These are phyloP conservation scores for Misopates orontium DNA, from an alignment of 257 asterid species.

Conservation along the genomic window DNA sequence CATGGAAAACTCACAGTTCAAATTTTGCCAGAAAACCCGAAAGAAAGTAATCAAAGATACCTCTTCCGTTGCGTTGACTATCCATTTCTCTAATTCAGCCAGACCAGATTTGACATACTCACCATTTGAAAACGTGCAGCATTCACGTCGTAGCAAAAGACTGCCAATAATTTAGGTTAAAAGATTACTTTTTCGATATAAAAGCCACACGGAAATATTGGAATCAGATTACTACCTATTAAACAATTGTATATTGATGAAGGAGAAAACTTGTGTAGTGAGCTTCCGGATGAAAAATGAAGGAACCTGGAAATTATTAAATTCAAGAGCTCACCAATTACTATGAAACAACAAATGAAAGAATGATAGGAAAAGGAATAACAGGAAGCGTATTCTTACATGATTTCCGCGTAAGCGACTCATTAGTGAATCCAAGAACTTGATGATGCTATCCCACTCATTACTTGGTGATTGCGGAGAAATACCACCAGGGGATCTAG, in stretches of 20 bases:
- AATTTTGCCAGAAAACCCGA: constrained; percentile 19
- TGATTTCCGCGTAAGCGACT: constrained; percentile 70
- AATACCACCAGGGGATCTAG: constrained; percentile 79
- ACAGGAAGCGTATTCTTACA: constrained; percentile 38
- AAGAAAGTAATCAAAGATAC: constrained; percentile 38
- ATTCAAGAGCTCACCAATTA: constrained; percentile 3
- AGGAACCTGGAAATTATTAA: constrained; percentile 67
- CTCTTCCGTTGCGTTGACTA: constrained; percentile 85
- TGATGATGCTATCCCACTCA: constrained; percentile 95
- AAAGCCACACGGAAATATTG: background rate
- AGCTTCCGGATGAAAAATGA: constrained; percentile 98
- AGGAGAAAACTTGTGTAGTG: constrained; percentile 90
- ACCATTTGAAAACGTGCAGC: constrained; percentile 97
- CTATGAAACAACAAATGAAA: constrained; percentile 7
- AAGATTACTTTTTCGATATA: background rate
- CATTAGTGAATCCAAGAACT: constrained; percentile 86
- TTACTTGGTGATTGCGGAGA: constrained; percentile 76
- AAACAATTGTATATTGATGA: constrained; percentile 90
- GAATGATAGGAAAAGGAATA: background rate
- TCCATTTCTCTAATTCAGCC: constrained; percentile 98
- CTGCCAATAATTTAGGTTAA: constrained; percentile 40
- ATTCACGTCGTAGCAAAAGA: constrained; percentile 95
- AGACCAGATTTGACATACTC: constrained; percentile 97
- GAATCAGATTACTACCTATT: constrained; percentile 60
- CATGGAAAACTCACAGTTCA: constrained; percentile 18